Evolutionary conservation across 768 basidiomycete species (phyloP).

Genomic region (Russula earlei): DNA sequence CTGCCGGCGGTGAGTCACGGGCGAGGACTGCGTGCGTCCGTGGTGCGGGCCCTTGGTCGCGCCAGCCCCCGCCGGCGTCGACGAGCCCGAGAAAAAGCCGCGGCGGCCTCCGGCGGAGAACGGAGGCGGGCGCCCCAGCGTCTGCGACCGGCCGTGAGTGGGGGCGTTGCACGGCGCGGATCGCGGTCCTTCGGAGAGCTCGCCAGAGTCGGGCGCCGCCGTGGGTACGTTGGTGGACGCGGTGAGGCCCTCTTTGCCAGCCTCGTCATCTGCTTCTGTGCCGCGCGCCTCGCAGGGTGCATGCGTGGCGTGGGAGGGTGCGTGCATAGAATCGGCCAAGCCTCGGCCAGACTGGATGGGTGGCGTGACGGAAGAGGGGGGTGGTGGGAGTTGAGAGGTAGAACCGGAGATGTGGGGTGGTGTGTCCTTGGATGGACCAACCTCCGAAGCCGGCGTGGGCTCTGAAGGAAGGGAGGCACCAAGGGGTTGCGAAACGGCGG

Average conservation of each 20-base stretch:
- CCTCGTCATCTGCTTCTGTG: not conserved
- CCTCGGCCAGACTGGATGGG: not conserved
- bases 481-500: not conserved
- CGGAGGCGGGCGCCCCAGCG: constrained; percentile 36
- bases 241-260: constrained; percentile 28
- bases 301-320: not conserved
- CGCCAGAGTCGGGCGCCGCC: constrained; percentile 29
- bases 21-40: constrained; percentile 58
- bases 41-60: constrained; percentile 29
- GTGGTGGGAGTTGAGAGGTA: not conserved
- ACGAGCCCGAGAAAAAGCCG: constrained; percentile 28
- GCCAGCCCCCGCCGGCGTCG: constrained; percentile 32
- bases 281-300: not conserved
- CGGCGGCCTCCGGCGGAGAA: constrained; percentile 10
- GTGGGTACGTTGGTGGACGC: constrained; percentile 58
- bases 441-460: not conserved
- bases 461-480: not conserved
- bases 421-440: not conserved
- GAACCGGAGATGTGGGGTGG: not conserved
- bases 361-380: not conserved
- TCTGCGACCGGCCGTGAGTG: constrained; percentile 48
- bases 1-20: constrained; percentile 37
- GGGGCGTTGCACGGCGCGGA: constrained; percentile 28
- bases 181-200: not conserved
- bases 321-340: not conserved